Conservation (phyloP, 2,329 filamentous ascomycete genomes). For the Fusarium phyllophilum region DNA sequence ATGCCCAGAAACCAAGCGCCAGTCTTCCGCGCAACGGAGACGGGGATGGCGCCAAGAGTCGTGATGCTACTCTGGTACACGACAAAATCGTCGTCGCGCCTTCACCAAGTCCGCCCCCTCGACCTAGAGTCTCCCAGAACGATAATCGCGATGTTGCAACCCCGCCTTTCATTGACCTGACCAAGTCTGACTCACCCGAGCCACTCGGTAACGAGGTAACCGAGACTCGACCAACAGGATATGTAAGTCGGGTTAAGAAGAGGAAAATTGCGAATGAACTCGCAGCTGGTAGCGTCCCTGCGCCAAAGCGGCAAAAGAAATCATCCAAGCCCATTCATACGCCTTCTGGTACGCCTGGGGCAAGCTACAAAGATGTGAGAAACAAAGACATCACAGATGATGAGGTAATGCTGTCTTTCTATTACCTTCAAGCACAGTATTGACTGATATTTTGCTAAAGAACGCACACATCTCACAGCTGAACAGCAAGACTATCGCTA, state of each 20-base stretch:
- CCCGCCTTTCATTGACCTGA: neutral
- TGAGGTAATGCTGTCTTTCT: neutral
- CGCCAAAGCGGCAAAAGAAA: neutral
- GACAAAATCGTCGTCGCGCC: neutral
- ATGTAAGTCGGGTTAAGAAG: neutral
- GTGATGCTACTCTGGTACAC: neutral
- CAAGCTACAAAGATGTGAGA: neutral
- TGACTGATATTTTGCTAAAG: neutral
- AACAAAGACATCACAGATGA: fast-evolving
- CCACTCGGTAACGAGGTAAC: neutral
- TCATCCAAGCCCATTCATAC: neutral
- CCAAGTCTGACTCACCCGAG: neutral
- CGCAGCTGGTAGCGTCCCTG: neutral
- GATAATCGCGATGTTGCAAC: neutral
- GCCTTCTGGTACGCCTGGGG: too few relatives aligned
- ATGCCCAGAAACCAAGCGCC: too few relatives aligned
- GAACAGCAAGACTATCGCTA: neutral
- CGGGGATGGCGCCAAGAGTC: neutral
- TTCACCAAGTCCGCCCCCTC: neutral
- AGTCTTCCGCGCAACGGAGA: neutral
- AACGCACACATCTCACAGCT: neutral
- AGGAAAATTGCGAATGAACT: neutral
- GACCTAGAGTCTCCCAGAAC: neutral
- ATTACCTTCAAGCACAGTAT: neutral
- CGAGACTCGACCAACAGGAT: neutral